Base-by-base conservation (phyloP, 1,139 yeast genomes). In the Zygosaccharomyces sapae region DNA sequence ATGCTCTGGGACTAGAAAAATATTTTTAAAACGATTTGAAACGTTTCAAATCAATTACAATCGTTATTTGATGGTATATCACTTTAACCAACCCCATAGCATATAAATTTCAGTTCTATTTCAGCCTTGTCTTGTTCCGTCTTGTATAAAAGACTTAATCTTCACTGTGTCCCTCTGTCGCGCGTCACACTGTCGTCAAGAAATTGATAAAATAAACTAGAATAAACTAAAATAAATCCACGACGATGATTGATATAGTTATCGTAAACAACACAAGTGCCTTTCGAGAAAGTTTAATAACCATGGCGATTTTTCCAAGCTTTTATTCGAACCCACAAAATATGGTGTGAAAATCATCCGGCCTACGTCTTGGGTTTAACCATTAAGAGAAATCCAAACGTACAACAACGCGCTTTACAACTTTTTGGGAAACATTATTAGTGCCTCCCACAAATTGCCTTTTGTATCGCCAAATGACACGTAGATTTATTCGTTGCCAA, bases 181-280 rank as follows among this genome's bases (percentile, higher is more conserved):
- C 40, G 40, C 40, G 40, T 37, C 40, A 37, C 40, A 37, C 40
- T 37, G 40, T 37, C 40, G 18, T 25, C 31, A 5, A 19, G 30
- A 36, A 36, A 5, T 20, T 13, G 8, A 10, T 24, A 5, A 22
- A 24, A 12, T 7, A 7, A 5, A 24, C 10, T 12, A 13, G 5
- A 4, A 27, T 27, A 27, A 2, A 27, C 12, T 27, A 27, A 10
- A 10, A 12, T 27, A 9, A 27, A 27, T 10, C 3, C n/a, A 10
- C 5, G n/a, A 27, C 12, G 12, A 27, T 8, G n/a, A 27, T 6
- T 5, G 12, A n/a, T n/a, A 27, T 10, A 10, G 12, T 2, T 27
- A 6, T 7, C n/a, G n/a, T 27, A 27, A 12, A 13, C 31, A 27
- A 27, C n/a, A 7, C 5, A 3, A 27, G 31, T 10, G n/a, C 31